Evolutionary conservation across 208 protist species (phyloP), one percentile per base, ranked within the genome.

Genomic region (Kentomonas sorsogonicus): DNA sequence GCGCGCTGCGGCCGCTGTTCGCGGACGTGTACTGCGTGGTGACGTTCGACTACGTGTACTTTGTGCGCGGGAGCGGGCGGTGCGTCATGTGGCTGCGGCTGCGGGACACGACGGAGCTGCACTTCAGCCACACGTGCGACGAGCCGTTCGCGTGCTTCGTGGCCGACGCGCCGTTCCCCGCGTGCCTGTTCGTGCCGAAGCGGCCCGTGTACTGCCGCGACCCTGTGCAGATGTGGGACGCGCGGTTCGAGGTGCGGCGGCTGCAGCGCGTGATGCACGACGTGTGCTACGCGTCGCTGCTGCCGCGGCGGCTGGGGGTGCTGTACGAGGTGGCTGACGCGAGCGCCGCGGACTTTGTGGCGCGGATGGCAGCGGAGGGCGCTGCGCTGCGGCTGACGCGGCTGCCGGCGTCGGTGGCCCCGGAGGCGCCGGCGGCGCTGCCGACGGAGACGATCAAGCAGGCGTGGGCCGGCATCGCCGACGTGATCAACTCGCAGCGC

Each of bases 141-240:
- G 53, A 68, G 41, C 69, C 72, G 33, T 79, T 74, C 30, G 67
- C 74, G 31, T 61, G 47, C 15, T 71, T 79, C 34, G 59, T 66
- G 3, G 57, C 66, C 7, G 60, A 64, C 30, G 47, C 57, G 34
- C 61, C 61, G 34, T 58, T 66, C 38, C 61, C 66, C 13, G 71
- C 74, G 48, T 63, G 74, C 25, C 56, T 74, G 7, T 74, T 79
- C 45, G 67, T 74, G 2, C 66, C 62, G 54, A 61, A 77, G 56
- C 71, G 65, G 5, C 57, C 71, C 3, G 65, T 56, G 25, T 63
- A 62, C 25, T 61, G 64, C 3, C 66, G 69, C 61, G 53, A 45
- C 4, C 33, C 51, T 36, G 11, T 29, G 13, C 10, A 11, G n/a
- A 6, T 13, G 34, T 56, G 25, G 4, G 43, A 56, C 34, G 33